These are phyloP conservation scores for Nothomitra cinnamomea DNA, from an alignment of 2,329 filamentous ascomycete genomes.

Conservation along the genomic window DNA sequence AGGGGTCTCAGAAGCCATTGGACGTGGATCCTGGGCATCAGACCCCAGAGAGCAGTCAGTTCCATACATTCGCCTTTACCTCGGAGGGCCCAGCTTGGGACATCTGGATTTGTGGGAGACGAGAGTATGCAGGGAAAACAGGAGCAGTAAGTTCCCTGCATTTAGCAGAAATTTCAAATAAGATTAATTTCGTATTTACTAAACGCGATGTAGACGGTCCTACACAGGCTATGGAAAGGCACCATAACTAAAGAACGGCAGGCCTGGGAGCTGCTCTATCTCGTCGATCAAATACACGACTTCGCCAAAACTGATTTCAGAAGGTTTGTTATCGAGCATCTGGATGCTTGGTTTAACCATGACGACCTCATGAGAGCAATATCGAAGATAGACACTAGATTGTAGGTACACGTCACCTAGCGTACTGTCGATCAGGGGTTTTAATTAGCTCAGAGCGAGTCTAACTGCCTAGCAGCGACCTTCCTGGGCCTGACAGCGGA, in stretches of 20 bases:
- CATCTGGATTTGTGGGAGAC: constrained; percentile 5
- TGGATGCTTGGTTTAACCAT: constrained; percentile 4
- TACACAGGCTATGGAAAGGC: constrained; percentile 7
- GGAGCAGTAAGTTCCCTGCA: no score
- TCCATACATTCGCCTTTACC: constrained; percentile 6
- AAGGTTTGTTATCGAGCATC: constrained; percentile 5
- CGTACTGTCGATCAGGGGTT: no score
- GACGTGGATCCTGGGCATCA: no score
- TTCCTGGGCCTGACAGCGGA: no score
- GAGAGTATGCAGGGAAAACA: constrained; percentile 1
- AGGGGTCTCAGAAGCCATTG: not conserved
- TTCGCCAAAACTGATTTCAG: constrained; percentile 3
- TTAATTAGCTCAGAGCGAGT: no score
- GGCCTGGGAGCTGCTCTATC: constrained; percentile 5
- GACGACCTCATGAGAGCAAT: no score
- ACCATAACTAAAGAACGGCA: not conserved
- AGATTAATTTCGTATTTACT: no score
- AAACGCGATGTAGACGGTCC: constrained; percentile 1
- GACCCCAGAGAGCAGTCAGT: constrained; percentile 3
- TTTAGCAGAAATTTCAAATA: no score
- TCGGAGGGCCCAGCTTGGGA: constrained; percentile 7
- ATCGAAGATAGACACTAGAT: no score
- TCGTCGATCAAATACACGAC: constrained; percentile 6
- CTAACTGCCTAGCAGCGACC: no score
- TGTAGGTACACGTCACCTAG: no score